Evolutionary conservation across 2,329 filamentous ascomycete genomes (phyloP).

Genomic region (Zasmidium citrigriseum): DNA sequence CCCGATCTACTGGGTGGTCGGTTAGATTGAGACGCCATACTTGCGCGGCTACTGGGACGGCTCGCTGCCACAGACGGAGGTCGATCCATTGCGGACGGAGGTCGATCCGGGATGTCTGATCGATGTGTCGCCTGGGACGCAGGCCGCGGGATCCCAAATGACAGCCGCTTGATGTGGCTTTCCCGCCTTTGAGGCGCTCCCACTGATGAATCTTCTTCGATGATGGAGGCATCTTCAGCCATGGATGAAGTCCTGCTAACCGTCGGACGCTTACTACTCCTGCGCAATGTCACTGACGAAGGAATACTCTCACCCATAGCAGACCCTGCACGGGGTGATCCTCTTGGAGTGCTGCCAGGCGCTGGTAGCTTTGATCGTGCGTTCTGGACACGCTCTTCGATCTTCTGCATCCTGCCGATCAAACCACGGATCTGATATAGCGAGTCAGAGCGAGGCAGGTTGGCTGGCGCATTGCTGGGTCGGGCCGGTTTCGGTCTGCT

Average conservation of each 20-base stretch:
- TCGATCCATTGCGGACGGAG: constrained; percentile 27
- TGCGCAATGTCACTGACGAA: constrained; percentile 62
- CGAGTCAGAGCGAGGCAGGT: constrained; percentile 65
- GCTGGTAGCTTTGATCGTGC: constrained; percentile 89
- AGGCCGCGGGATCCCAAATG: constrained; percentile 47
- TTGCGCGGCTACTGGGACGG: constrained; percentile 74
- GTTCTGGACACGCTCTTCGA: constrained; percentile 90
- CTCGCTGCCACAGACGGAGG: constrained; percentile 45
- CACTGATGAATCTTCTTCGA: constrained; percentile 16
- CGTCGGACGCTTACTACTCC: constrained; percentile 65
- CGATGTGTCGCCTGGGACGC: constrained; percentile 27
- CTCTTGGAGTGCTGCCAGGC: constrained; percentile 75
- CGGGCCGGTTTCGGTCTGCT: constrained; percentile 43
- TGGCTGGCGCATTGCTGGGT: constrained; percentile 31
- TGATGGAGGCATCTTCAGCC: constrained; percentile 18
- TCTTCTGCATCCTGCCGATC: constrained; percentile 94
- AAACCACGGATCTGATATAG: constrained; percentile 90
- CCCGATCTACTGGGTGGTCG: constrained; percentile 40
- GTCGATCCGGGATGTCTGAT: constrained; percentile 30
- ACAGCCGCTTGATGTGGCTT: constrained; percentile 48
- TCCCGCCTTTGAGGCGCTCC: constrained; percentile 22
- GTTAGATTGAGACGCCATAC: constrained; percentile 35
- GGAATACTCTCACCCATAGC: constrained; percentile 48
- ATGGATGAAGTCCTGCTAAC: constrained; percentile 44
- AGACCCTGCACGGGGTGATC: constrained; percentile 64